These are phyloP conservation scores for Nannochloris sp. DNA, from an alignment of 139 green algal genomes.

Conservation along the genomic window DNA sequence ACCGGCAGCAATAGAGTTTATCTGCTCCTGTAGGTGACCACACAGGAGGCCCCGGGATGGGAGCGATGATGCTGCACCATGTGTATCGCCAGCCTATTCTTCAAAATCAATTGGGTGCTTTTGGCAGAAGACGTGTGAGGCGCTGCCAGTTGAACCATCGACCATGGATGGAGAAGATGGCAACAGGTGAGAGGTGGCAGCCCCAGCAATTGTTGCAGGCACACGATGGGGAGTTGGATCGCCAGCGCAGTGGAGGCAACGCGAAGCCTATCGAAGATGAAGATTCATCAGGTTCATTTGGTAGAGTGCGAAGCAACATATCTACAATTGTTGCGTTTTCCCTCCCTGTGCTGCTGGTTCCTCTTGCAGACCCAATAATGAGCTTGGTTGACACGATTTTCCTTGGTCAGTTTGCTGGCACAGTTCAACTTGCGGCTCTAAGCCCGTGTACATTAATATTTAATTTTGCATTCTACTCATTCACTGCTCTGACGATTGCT, in stretches of 20 bases:
- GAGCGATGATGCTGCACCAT: too few relatives aligned
- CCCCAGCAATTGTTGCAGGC: neutral
- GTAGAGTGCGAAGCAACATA: neutral
- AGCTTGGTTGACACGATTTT: slow-evolving; percentile 61
- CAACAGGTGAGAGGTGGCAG: too few relatives aligned
- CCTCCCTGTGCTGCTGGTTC: slow-evolving; percentile 44
- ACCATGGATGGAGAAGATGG: too few relatives aligned
- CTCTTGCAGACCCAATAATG: slow-evolving; percentile 74
- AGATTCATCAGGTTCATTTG: neutral
- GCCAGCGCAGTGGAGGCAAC: neutral
- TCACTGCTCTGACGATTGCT: slow-evolving; percentile 41
- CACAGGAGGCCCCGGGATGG: too few relatives aligned
- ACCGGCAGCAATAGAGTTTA: too few relatives aligned
- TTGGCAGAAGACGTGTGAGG: too few relatives aligned
- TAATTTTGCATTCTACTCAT: slow-evolving; percentile 52
- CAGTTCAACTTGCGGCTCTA: slow-evolving; percentile 52
- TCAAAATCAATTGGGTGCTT: too few relatives aligned
- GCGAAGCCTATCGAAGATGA: neutral
- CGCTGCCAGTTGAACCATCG: too few relatives aligned
- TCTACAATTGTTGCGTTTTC: slow-evolving; percentile 15
- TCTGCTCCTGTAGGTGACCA: too few relatives aligned
- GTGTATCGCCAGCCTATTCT: too few relatives aligned
- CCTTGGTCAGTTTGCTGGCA: slow-evolving; percentile 42
- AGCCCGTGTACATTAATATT: slow-evolving; percentile 68
- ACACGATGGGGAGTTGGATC: neutral